Conservation (phyloP, 1,284 basidiomycete species). For the Retiboletus flavoniger region DNA sequence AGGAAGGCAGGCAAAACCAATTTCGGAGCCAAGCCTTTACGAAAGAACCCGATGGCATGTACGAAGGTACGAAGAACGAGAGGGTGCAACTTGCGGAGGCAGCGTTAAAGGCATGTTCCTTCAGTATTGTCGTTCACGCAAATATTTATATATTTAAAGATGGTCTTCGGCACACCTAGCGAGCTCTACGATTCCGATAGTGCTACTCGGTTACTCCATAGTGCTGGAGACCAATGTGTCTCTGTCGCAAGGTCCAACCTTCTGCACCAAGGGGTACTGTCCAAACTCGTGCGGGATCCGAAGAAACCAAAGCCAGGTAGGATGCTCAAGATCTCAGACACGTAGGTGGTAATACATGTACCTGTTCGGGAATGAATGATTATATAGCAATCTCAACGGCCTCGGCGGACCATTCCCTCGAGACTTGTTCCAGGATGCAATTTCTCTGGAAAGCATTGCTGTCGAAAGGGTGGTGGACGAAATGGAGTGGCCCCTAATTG, state of each 20-base stretch:
- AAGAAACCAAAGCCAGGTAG: constrained; percentile 63
- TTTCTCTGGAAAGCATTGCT: constrained; percentile 57
- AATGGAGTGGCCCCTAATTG: constrained; percentile 70
- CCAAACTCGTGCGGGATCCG: constrained; percentile 63
- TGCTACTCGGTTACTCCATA: constrained; percentile 56
- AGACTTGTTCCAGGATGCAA: constrained; percentile 70
- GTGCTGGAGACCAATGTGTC: constrained; percentile 52
- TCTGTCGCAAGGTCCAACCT: constrained; percentile 57
- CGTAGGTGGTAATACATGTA: constrained; percentile 36
- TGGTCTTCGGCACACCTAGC: constrained; percentile 70
- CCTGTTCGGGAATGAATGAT: constrained; percentile 1
- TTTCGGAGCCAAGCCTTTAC: constrained; percentile 59
- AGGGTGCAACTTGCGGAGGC: constrained; percentile 57
- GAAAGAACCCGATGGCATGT: constrained; percentile 43
- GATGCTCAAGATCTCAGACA: constrained; percentile 71
- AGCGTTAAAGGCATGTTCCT: constrained; percentile 59
- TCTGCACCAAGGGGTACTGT: constrained; percentile 59
- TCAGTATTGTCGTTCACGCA: background rate
- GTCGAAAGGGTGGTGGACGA: constrained; percentile 47
- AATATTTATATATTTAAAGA: constrained; percentile 43
- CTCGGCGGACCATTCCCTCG: constrained; percentile 62
- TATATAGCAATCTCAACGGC: constrained; percentile 55
- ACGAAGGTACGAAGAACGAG: constrained; percentile 37
- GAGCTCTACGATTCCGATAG: constrained; percentile 61
- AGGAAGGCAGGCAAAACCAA: constrained; percentile 74